phyloP scores from a whole-genome alignment of 768 basidiomycete genomes.

The Lactarius sp. region DNA sequence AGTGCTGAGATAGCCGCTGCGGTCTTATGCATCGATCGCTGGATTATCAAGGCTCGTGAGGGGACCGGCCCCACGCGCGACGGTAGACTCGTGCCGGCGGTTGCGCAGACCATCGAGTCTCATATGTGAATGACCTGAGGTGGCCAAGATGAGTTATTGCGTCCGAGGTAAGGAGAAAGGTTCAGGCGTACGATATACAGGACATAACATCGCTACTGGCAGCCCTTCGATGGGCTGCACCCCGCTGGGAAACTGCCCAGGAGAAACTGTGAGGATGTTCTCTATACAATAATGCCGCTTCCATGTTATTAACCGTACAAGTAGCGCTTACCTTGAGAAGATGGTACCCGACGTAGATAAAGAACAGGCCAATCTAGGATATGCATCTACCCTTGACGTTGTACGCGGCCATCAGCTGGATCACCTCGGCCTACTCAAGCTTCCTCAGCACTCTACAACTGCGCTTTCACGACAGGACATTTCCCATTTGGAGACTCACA shows the following conservation, averaged over 20 bases:
- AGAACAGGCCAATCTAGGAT: background rate
- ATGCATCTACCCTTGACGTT: background rate
- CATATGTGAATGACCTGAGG: constrained; percentile 66
- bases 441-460: background rate
- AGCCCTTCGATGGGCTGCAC: constrained; percentile 22
- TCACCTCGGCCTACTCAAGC: background rate
- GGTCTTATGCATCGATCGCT: constrained; percentile 21
- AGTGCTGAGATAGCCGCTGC: constrained; percentile 20
- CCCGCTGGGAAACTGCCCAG: constrained; percentile 24
- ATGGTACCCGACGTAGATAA: constrained; percentile 15
- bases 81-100: background rate
- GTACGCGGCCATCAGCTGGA: background rate
- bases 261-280: constrained; percentile 14
- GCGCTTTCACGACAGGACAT: background rate
- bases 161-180: constrained; percentile 1
- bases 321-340: constrained; percentile 19
- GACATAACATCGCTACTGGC: constrained; percentile 16
- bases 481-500: background rate
- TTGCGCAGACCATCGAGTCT: too few species aligned
- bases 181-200: constrained; percentile 19
- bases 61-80: background rate
- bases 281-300: background rate
- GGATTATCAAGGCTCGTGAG: constrained; percentile 22
- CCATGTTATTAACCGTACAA: background rate
- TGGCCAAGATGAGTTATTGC: constrained; percentile 41